Conservation (phyloP, 371 early-diverging fungal genomes). For the Umbelopsis sp. region DNA sequence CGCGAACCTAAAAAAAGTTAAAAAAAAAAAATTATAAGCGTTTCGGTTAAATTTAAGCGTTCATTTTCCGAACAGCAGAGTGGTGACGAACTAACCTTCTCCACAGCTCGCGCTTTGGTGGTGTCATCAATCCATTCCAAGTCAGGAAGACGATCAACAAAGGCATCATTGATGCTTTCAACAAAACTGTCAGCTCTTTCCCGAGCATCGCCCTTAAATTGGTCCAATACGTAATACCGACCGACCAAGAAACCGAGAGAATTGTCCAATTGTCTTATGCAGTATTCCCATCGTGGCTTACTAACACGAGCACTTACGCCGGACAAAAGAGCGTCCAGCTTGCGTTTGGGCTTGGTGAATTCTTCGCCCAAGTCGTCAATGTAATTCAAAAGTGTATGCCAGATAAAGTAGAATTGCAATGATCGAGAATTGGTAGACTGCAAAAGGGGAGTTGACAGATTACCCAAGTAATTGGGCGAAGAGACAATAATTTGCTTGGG, state of each 20-base stretch:
- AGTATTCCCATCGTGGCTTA: conserved; percentile 58
- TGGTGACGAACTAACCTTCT: conserved; percentile 29
- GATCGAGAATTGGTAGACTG: conserved; percentile 30
- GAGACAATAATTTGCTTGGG: conserved; percentile 40
- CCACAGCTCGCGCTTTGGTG: conserved; percentile 33
- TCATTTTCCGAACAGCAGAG: neutral
- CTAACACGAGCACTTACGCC: conserved; percentile 43
- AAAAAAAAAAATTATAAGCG: no score
- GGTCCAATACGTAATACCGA: conserved; percentile 48
- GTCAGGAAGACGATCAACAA: conserved; percentile 36
- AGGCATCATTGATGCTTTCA: conserved; percentile 37
- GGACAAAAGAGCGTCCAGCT: conserved; percentile 34
- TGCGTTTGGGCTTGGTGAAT: conserved; percentile 28
- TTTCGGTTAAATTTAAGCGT: conserved; percentile 2
- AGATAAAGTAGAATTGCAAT: conserved; percentile 45
- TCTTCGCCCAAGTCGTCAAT: conserved; percentile 36
- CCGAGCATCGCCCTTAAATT: conserved; percentile 48
- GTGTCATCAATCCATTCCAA: conserved; percentile 46
- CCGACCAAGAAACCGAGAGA: conserved; percentile 58
- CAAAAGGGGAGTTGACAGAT: conserved; percentile 30
- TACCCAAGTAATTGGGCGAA: conserved; percentile 38
- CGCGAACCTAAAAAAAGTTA: conserved; percentile 6
- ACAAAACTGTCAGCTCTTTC: conserved; percentile 44
- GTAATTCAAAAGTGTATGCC: conserved; percentile 42
- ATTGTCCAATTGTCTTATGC: conserved; percentile 47